Percentiles rank a stretch among this genome's conserved stretches.
Evolutionary conservation across 2,329 filamentous ascomycete species (phyloP).

Genomic region (Tolypocladium guangdongense): DNA sequence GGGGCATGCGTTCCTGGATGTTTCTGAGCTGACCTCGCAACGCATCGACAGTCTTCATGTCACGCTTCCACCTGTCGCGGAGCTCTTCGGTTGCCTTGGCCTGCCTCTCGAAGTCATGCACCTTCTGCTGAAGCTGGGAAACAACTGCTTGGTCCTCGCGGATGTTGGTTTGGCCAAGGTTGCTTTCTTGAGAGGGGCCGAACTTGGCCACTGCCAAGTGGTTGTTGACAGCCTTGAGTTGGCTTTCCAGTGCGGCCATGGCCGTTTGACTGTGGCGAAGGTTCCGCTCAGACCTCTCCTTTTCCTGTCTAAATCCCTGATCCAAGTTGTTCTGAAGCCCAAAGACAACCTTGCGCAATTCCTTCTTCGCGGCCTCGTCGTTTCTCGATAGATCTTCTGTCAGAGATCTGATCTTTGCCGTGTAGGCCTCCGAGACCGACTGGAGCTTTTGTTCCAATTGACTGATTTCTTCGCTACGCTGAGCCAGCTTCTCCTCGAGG

Average conservation of each 20-base stretch:
- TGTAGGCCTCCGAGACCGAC: constrained; percentile 7
- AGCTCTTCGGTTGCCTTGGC: constrained; percentile 9
- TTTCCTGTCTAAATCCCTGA: constrained; percentile 11
- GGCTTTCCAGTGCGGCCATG: constrained; percentile 7
- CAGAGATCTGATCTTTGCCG: constrained; percentile 9
- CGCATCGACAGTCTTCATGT: constrained; percentile 15
- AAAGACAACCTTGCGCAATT: constrained; percentile 8
- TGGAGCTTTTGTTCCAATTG: constrained; percentile 11
- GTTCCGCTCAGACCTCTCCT: constrained; percentile 7
- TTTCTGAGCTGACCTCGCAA: constrained; percentile 13
- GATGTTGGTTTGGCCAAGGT: too few relatives aligned
- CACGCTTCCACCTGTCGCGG: constrained; percentile 14
- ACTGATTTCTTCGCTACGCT: constrained; percentile 9
- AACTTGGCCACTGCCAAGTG: constrained; percentile 5
- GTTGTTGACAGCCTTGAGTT: constrained; percentile 10
- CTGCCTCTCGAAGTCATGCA: constrained; percentile 12
- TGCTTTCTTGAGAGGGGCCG: neutral
- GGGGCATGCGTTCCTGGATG: constrained; percentile 12
- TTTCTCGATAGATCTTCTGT: constrained; percentile 2
- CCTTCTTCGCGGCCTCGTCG: constrained; percentile 6
- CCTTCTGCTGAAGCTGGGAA: constrained; percentile 7
- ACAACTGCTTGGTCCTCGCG: neutral
- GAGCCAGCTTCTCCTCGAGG: constrained; percentile 8
- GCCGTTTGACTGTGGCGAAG: constrained; percentile 6
- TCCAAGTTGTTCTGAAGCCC: constrained; percentile 12